Evolutionary conservation across 108 stramenopile species (phyloP), one percentile per base, ranked within the genome.

Genomic region (Discostella stelligeroides): DNA sequence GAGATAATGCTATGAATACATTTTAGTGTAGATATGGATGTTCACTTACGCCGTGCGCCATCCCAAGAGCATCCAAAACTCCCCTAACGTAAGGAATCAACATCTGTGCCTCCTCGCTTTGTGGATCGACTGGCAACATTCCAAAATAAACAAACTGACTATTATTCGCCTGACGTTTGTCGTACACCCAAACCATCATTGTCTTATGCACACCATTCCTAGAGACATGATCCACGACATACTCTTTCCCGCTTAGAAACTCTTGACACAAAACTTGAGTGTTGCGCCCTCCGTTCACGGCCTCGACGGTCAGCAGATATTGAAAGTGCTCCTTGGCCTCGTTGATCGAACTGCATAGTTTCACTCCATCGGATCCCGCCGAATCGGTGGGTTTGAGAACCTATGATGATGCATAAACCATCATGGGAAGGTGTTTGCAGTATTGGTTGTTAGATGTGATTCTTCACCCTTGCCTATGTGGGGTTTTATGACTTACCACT

Each of bases 361-460:
- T 96, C 6, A 97, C 98, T 25, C 94, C 96, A 68, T 98, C 98
- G 21, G 87, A 88, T 14, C 97, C 97, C 18, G 97, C 97, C 23
- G 87, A 88, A 78, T 94, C 91, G 4, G 87, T 86, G n/a, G 97
- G 97, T 79, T 98, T 98, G 39, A 98, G 79, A 38, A 98, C 57
- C 57, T 58, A 37, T 13, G 51, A 53, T 20, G 14, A 50, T 47
- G 7, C 4, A 2, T 18, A 18, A 18, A 46, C 2, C 17, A 1
- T 17, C 2, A 46, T 46, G 48, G 20, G 48, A 18, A 9, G 17
- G 17, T 18, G 4, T 50, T 50, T 34, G 34, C 34, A 34, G 6
- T 6, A 34, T 34, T 34, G 34, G 34, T 34, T 34, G 34, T 34
- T 5, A 34, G 34, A 34, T 34, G 6, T 3, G 34, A 34, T n/a